phyloP scores from a whole-genome alignment of 176 grass and related monocot species.

The Poa annua region DNA sequence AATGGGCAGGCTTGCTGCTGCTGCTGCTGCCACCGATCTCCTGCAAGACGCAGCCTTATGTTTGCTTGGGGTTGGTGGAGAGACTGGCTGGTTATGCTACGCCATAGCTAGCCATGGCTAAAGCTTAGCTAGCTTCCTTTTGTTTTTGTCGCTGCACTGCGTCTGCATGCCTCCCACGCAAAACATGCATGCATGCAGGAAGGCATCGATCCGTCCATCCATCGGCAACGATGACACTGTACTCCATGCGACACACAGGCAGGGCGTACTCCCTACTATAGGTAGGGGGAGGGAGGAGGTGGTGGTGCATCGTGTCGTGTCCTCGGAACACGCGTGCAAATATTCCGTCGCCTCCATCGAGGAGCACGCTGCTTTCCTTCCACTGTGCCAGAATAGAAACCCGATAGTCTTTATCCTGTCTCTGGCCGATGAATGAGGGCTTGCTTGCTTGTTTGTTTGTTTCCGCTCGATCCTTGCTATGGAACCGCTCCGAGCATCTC shows the following conservation, averaged over 20 bases:
- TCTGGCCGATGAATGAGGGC: neutral
- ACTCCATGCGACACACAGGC: neutral
- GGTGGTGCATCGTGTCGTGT: neutral
- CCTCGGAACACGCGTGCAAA: slow-evolving; percentile 51
- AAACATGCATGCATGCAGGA: slow-evolving; percentile 26
- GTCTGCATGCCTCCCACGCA: slow-evolving; percentile 32
- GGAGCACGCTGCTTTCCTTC: slow-evolving; percentile 39
- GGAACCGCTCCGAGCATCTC: too few species aligned
- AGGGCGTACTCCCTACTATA: neutral
- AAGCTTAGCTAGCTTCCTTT: neutral
- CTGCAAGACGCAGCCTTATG: slow-evolving; percentile 47
- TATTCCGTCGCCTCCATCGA: slow-evolving; percentile 42
- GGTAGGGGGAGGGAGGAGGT: too few species aligned
- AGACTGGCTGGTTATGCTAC: neutral
- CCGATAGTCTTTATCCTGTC: slow-evolving; percentile 39
- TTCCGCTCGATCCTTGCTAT: slow-evolving; percentile 11
- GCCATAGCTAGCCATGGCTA: neutral
- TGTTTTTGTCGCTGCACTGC: slow-evolving; percentile 37
- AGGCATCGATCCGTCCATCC: slow-evolving; percentile 38
- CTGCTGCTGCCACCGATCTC: neutral
- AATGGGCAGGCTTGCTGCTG: too few species aligned
- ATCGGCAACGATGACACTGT: neutral
- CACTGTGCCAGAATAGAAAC: slow-evolving; percentile 27
- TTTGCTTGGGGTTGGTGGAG: slow-evolving; percentile 31
- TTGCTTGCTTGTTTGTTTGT: neutral